Conservation (phyloP, 2,329 filamentous ascomycete genomes). For the Aspergillus hortae region DNA sequence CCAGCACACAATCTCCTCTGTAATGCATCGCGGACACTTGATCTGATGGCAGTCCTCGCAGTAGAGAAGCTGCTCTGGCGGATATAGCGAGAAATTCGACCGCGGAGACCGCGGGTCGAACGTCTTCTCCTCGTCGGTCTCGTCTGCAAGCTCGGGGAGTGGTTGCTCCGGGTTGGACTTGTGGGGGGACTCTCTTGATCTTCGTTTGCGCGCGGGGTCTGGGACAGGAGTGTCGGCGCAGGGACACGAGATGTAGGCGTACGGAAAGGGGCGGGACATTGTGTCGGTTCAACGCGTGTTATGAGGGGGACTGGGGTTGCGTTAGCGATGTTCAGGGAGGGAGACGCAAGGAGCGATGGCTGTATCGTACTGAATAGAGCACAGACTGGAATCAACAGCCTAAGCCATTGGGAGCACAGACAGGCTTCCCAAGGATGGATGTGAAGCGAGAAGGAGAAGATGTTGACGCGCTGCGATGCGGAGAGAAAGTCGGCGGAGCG, state of each 20-base stretch:
- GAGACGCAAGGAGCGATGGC: neutral
- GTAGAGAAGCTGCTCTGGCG: conserved; percentile 88
- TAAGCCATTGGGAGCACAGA: no score
- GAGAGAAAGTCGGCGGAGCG: neutral
- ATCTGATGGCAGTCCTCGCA: conserved; percentile 98
- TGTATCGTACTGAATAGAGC: no score
- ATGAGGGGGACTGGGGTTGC: no score
- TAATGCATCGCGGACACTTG: conserved; percentile 84
- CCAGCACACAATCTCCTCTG: conserved; percentile 91
- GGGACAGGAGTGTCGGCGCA: conserved; percentile 51
- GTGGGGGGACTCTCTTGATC: conserved; percentile 33
- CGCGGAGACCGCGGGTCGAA: conserved; percentile 84
- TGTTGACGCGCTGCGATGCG: no score
- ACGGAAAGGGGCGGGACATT: conserved; percentile 59
- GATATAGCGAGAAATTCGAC: conserved; percentile 88
- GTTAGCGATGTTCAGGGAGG: neutral
- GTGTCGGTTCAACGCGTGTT: neutral
- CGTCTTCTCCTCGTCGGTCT: conserved; percentile 60
- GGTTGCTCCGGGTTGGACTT: conserved; percentile 43
- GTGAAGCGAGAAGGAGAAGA: neutral
- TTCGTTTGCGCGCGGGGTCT: conserved; percentile 37
- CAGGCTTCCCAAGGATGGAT: neutral
- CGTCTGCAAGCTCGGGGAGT: conserved; percentile 40
- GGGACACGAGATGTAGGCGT: conserved; percentile 63
- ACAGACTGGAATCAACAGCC: no score